Evolutionary conservation across 768 basidiomycete genomes (phyloP).

Genomic region (Rhizopogon vesiculosus): DNA sequence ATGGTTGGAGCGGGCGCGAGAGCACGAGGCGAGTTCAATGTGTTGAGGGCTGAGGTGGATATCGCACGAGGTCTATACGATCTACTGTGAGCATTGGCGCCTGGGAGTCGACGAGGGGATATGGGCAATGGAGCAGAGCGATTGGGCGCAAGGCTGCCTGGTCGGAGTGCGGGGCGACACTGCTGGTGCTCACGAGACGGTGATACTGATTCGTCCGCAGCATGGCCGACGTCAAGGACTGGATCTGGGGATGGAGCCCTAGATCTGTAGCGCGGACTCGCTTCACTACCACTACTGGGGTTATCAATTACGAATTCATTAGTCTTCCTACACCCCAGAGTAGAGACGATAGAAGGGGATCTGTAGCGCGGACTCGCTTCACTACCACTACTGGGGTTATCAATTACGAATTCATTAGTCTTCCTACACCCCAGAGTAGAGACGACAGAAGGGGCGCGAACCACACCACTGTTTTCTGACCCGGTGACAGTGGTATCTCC

Average conservation of each 20-base stretch:
- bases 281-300: too few relatives aligned
- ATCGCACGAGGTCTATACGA: neutral
- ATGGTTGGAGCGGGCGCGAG: neutral
- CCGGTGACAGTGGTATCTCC: neutral
- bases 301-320: neutral
- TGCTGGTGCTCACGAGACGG: neutral
- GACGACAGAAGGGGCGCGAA: neutral
- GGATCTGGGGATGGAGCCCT: neutral
- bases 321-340: neutral
- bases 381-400: too few relatives aligned
- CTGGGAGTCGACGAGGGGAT: neutral
- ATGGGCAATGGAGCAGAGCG: neutral
- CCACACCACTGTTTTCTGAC: neutral
- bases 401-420: neutral
- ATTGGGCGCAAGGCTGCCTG: neutral
- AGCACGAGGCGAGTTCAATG: neutral
- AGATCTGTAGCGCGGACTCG: neutral
- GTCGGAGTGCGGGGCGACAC: too few relatives aligned
- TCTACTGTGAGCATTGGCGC: too few relatives aligned
- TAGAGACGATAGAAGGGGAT: neutral
- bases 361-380: neutral
- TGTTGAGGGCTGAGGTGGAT: neutral
- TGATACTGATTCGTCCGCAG: neutral
- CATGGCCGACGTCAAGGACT: neutral
- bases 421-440: neutral